Base-by-base conservation (phyloP, 164 flowering plant genomes). In the Dillenia turbinata region DNA sequence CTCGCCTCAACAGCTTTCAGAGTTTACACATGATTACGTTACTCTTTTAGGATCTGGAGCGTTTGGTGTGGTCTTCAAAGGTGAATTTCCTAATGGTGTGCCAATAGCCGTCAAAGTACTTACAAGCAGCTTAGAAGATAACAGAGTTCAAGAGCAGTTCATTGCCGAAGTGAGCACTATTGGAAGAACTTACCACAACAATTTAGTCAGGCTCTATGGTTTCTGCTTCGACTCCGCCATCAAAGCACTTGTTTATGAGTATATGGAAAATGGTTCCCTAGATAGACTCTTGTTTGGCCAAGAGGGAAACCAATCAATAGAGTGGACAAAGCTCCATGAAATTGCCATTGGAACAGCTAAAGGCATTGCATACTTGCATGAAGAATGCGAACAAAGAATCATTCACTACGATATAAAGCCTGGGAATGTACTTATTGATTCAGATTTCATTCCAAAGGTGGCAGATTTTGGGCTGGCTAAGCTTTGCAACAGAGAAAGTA, bases 341-440 rank as follows among this genome's bases (percentile, higher is more conserved):
- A 73, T 77, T 12, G 77, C 77, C 4, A 12, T 73, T 3, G 70
- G 70, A 7, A 77, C 75, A 0, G 80, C 77, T 0, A 77, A 66
- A 56, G 80, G 77, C 7, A 49, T 77, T 10, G 71, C 77, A 7
- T 77, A 77, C 54, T 51, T 77, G 56, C 77, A 77, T 26, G 77
- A 77, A 22, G 77, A 69, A 33, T 73, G 75, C 57, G 47, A 60
- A 3, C 49, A 68, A 13, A 56, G 69, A 60, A 77, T 77, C 48
- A 74, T 74, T 54, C 80, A 77, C 56, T 71, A 73, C 16, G 80
- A 77, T 13, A 77, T 77, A 16, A 77, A 77, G 43, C 75, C 80
- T 0, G 80, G 47, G 3, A 77, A 77, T 52, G 56, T 77, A 48
- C 71, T 69, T 11, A 62, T 73, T 12, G 73, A 66, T 17, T 14